Base-by-base conservation (phyloP, 495 filamentous ascomycete species). In the Neurospora discreta region DNA sequence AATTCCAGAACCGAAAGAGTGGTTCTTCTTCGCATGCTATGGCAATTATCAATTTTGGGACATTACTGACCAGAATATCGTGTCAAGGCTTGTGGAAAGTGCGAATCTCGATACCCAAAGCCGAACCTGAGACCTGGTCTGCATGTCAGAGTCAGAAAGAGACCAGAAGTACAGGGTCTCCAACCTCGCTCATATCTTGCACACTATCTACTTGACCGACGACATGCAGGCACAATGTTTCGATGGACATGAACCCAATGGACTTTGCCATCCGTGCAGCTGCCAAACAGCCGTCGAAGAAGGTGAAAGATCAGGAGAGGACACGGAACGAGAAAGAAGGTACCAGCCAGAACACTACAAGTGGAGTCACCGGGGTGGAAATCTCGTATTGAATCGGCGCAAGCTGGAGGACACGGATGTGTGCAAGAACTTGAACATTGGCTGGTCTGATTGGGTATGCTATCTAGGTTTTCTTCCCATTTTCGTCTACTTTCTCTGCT, bases 401-500 rank as follows among this genome's bases (percentile, higher is more conserved):
- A 73, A 36, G 68, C 44, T 73, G 46, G 44, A 40, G 9, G 36
- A 70, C 44, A 43, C 68, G 18, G 15, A 16, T 9, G 16, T 73
- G 15, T 16, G 15, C 30, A 8, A 70, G 39, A 70, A 39, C 15
- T 33, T 73, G 26, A 44, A 70, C 44, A 39, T 52, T 8, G 44
- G 20, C 15, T 70, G 68, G 71, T 20, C 60, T 2, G 71, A 73
- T 46, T 73, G 71, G 71, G 71, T 73, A 39, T 33, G 71, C 33
- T 33, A 2, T 1, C 20, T n/a, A n/a, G n/a, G n/a, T 58, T 58
- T 15, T 9, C 44, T 3, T 26, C 9, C 13, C 15, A 16, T 65
- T 3, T 65, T 23, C 52, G 2, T 0, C 26, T 3, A 33, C 3
- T 2, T 2, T 9, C 52, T 65, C 30, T 65, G 9, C 52, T 33